phyloP scores from a whole-genome alignment of 768 basidiomycete genomes.

The Boletus rufocinnamomeus region DNA sequence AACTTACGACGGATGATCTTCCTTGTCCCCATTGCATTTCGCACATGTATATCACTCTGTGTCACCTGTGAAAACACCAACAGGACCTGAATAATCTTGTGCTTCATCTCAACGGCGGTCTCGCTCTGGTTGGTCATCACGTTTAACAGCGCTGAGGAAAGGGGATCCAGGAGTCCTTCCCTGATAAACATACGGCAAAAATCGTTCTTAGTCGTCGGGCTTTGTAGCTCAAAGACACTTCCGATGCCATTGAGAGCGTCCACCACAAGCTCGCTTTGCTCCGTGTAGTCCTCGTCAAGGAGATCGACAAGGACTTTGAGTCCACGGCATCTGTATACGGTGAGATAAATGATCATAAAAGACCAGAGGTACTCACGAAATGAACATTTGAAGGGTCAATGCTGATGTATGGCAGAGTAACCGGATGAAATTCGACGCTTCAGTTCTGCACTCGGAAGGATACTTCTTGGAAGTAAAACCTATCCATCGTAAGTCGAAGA shows the following conservation, averaged over 20 bases:
- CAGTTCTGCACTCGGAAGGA: conserved; percentile 88
- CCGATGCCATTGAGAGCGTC: conserved; percentile 94
- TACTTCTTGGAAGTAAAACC: conserved; percentile 95
- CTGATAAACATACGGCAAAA: conserved; percentile 98
- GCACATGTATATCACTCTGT: conserved; percentile 92
- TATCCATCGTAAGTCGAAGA: conserved; percentile 29
- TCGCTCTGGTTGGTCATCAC: conserved; percentile 77
- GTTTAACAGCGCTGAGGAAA: conserved; percentile 86
- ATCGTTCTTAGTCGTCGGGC: conserved; percentile 96
- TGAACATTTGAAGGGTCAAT: conserved; percentile 97
- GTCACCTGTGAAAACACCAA: conserved; percentile 94
- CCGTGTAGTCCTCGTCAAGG: conserved; percentile 92
- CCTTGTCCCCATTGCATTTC: conserved; percentile 88
- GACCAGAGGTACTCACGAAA: conserved; percentile 68
- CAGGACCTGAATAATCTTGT: conserved; percentile 86
- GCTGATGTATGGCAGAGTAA: conserved; percentile 91
- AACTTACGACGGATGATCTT: conserved; percentile 85
- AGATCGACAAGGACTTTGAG: conserved; percentile 93
- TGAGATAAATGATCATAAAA: conserved; percentile 1
- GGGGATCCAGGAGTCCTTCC: conserved; percentile 91
- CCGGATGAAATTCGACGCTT: conserved; percentile 94
- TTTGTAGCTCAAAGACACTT: conserved; percentile 94
- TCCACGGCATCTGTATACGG: conserved; percentile 75
- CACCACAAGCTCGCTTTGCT: conserved; percentile 87
- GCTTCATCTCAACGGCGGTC: conserved; percentile 71